Conservation (phyloP, 345 rosid genomes). For the Aethionema arabicum region DNA sequence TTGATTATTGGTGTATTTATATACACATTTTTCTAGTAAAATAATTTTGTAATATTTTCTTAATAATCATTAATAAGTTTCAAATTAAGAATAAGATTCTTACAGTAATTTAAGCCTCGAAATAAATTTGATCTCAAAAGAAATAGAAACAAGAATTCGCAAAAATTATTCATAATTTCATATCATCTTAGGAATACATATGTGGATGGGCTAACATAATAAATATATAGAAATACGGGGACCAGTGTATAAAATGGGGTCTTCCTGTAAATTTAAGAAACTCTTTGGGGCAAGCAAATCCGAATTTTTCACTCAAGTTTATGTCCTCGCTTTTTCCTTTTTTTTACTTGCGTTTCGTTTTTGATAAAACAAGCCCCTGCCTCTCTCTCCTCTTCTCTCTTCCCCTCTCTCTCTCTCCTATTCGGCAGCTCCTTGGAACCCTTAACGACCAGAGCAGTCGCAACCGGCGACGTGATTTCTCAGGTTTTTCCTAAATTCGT, state of each 20-base stretch:
- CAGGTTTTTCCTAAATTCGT: slow-evolving; percentile 3
- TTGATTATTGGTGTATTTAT: too few relatives aligned
- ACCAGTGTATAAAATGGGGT: background rate
- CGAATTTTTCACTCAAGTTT: slow-evolving; percentile 14
- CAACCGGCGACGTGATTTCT: slow-evolving; percentile 29
- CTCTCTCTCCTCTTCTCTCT: slow-evolving; percentile 14
- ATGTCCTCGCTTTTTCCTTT: slow-evolving; percentile 25
- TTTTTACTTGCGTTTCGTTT: slow-evolving; percentile 16
- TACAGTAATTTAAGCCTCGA: too few relatives aligned
- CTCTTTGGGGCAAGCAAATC: slow-evolving; percentile 10
- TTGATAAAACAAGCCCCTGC: slow-evolving; percentile 9
- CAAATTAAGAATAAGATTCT: too few relatives aligned
- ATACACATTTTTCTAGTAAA: too few relatives aligned
- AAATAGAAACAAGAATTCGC: too few relatives aligned
- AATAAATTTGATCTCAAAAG: too few relatives aligned
- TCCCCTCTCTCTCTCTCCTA: slow-evolving; percentile 1
- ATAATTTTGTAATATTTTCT: too few relatives aligned
- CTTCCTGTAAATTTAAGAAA: background rate
- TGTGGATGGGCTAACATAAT: background rate
- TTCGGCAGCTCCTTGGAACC: slow-evolving; percentile 31
- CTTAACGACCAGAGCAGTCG: slow-evolving; percentile 36
- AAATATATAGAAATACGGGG: background rate
- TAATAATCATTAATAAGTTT: too few relatives aligned
- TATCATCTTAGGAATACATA: background rate
- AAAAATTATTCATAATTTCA: background rate